A percentile compares a stretch with the other conserved stretches of the same genome.
Conservation (phyloP, 768 basidiomycete species). For the Trametes sanguinea region DNA sequence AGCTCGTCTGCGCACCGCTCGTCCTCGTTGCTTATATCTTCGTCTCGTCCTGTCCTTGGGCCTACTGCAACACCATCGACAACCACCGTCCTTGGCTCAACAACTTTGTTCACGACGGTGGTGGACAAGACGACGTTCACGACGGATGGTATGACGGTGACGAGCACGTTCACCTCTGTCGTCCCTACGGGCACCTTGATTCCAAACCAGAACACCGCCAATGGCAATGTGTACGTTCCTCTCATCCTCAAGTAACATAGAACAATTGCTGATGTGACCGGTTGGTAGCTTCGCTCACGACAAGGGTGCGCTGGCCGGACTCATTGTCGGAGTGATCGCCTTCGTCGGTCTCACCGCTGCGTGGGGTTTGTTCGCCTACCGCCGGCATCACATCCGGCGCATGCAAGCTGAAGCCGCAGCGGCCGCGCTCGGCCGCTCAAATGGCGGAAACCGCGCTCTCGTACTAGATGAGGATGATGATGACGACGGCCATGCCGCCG, state of each 20-base stretch:
- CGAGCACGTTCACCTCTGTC: slow-evolving; percentile 22
- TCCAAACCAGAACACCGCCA: slow-evolving; percentile 10
- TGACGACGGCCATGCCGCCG: background rate
- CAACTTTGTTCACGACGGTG: slow-evolving; percentile 15
- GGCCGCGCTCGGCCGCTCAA: slow-evolving; percentile 9
- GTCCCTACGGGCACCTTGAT: slow-evolving; percentile 29
- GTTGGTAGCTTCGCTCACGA: slow-evolving; percentile 25
- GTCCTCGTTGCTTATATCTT: background rate
- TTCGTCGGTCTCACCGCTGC: slow-evolving; percentile 23
- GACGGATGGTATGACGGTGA: slow-evolving; percentile 12
- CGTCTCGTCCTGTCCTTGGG: slow-evolving; percentile 5
- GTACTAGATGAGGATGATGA: slow-evolving; percentile 24
- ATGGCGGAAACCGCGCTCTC: slow-evolving; percentile 10
- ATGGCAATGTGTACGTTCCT: slow-evolving; percentile 22
- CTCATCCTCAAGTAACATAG: background rate
- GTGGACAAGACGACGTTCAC: slow-evolving; percentile 22
- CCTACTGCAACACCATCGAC: background rate
- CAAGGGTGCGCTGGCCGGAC: slow-evolving; percentile 28
- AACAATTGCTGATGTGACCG: background rate
- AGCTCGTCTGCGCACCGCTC: background rate
- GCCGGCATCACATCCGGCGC: slow-evolving; percentile 24
- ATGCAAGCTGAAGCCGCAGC: slow-evolving; percentile 25
- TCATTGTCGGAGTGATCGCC: slow-evolving; percentile 27
- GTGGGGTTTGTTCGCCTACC: slow-evolving; percentile 24
- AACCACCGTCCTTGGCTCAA: slow-evolving; percentile 2